Evolutionary conservation across 805 yeast genomes (phyloP).

Genomic region (Henningerozyma blattae): DNA sequence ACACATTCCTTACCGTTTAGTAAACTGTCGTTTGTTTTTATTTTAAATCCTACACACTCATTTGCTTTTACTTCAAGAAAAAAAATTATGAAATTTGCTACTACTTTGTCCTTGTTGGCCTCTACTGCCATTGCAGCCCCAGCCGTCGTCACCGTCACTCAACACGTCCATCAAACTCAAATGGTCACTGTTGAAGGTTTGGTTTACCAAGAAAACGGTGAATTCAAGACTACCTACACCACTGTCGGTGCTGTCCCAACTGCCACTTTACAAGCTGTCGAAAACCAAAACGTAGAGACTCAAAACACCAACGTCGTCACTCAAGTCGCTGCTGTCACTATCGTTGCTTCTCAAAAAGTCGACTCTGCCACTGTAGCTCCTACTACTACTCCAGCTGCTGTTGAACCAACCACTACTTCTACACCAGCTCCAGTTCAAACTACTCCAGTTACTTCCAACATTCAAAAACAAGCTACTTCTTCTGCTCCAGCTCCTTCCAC

Average conservation of each 20-base stretch:
- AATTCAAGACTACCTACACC: conserved; percentile 13
- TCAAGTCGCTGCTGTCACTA: conserved; percentile 2
- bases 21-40: too few species aligned
- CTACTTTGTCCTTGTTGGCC: conserved; percentile 5
- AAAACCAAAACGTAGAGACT: conserved; percentile 1
- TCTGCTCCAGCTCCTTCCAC: conserved; percentile 9
- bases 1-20: too few species aligned
- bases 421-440: conserved; percentile 1
- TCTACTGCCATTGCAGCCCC: conserved; percentile 15
- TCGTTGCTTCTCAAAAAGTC: conserved; percentile 3
- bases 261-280: conserved; percentile 4
- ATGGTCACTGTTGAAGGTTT: conserved; percentile 19
- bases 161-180: conserved; percentile 16
- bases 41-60: too few species aligned
- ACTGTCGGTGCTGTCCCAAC: conserved; percentile 10
- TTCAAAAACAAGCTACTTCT: conserved; percentile 5
- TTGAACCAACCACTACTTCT: conserved; percentile 1
- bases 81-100: conserved; percentile 15
- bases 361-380: conserved; percentile 2
- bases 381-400: conserved; percentile 2
- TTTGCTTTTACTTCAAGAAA: too few species aligned
- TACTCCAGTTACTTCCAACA: conserved; percentile 3
- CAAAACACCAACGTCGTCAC: conserved; percentile 8
- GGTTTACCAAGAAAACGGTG: conserved; percentile 16
- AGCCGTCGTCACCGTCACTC: conserved; percentile 20